These are phyloP conservation scores for Tetracladium maxilliforme DNA, from an alignment of 2,329 filamentous ascomycete species.

Conservation along the genomic window DNA sequence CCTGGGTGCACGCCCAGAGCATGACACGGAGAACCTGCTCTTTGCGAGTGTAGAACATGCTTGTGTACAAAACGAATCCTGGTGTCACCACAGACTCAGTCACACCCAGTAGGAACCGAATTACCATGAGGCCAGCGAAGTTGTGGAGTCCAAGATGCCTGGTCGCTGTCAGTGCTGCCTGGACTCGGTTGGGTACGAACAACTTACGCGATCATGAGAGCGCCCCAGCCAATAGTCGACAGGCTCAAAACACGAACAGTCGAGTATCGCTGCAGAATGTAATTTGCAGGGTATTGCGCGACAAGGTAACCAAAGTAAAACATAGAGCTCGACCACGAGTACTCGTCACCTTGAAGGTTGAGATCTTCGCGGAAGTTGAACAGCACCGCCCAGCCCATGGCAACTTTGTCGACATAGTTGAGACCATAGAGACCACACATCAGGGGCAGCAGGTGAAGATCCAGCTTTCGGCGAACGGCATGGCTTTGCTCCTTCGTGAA, in stretches of 20 bases:
- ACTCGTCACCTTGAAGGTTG: conserved; percentile 22
- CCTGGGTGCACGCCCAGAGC: conserved; percentile 58
- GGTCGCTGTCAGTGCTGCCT: conserved; percentile 2
- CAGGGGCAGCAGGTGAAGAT: conserved; percentile 7
- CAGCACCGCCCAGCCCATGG: conserved; percentile 11
- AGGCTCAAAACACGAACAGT: conserved; percentile 7
- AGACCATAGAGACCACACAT: conserved; percentile 11
- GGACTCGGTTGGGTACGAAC: too few relatives aligned
- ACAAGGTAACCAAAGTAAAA: conserved; percentile 25
- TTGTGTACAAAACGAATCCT: conserved; percentile 52
- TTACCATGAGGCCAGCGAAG: conserved; percentile 44
- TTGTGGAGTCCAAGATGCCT: conserved; percentile 19
- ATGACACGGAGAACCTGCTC: conserved; percentile 49
- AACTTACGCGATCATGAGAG: conserved; percentile 8
- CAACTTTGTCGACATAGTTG: conserved; percentile 10
- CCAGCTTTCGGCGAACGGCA: conserved; percentile 8
- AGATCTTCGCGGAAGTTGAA: conserved; percentile 16
- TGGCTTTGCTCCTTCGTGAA: conserved; percentile 7
- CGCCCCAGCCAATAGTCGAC: conserved; percentile 7
- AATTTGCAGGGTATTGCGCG: conserved; percentile 15
- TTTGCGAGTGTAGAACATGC: conserved; percentile 57
- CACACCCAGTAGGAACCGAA: conserved; percentile 53
- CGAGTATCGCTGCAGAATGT: conserved; percentile 23
- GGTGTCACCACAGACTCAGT: conserved; percentile 57
- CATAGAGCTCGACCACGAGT: conserved; percentile 31